Conservation (phyloP, 2,329 filamentous ascomycete species). For the Cladosporium sp. region DNA sequence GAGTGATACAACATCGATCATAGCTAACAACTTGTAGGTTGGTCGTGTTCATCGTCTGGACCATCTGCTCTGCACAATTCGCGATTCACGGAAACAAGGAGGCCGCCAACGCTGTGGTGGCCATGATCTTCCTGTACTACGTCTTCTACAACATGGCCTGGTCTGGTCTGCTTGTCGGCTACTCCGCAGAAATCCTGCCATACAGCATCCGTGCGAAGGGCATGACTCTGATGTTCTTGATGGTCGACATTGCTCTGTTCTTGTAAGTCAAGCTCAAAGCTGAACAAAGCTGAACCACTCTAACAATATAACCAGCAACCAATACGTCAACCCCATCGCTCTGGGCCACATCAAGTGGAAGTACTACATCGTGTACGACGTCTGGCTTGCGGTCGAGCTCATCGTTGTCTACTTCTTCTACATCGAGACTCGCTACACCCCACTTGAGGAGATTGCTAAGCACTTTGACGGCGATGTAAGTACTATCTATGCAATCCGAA, state of each 20-base stretch:
- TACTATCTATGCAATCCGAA: not conserved
- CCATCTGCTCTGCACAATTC: conserved; percentile 28
- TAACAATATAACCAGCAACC: conserved; percentile 20
- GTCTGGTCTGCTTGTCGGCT: conserved; percentile 41
- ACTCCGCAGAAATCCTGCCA: conserved; percentile 44
- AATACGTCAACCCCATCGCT: conserved; percentile 33
- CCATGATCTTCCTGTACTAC: conserved; percentile 32
- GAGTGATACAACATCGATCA: too few relatives aligned
- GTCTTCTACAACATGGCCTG: conserved; percentile 39
- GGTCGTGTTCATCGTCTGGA: conserved; percentile 38
- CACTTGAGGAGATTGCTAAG: conserved; percentile 44
- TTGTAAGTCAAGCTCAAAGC: conserved; percentile 17
- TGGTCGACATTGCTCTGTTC: conserved; percentile 44
- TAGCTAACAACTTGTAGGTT: conserved; percentile 13
- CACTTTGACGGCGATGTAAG: conserved; percentile 34
- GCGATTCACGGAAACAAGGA: conserved; percentile 21
- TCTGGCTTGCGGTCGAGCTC: conserved; percentile 31
- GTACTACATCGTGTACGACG: conserved; percentile 31
- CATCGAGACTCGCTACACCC: conserved; percentile 41
- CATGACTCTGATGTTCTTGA: conserved; percentile 43
- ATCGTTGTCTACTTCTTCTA: conserved; percentile 33
- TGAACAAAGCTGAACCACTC: not conserved
- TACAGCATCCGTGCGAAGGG: conserved; percentile 45
- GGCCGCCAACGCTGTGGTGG: conserved; percentile 29
- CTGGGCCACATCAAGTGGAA: conserved; percentile 25